phyloP scores from a whole-genome alignment of 495 filamentous ascomycete genomes.

The Trichocladium uniseriatum region DNA sequence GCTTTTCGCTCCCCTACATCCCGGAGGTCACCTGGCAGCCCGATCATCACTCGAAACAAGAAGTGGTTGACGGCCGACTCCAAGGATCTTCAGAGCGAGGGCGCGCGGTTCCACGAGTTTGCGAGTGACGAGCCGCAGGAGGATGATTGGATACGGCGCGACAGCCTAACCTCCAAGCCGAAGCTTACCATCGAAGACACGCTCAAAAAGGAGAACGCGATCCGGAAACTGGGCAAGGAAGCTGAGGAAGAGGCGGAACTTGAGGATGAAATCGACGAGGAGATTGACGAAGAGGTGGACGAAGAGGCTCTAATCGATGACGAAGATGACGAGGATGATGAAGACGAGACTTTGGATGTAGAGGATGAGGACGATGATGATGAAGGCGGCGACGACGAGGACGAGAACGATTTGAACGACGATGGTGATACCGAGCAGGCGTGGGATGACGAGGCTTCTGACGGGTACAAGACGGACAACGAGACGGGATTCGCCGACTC shows the following conservation, averaged over 20 bases:
- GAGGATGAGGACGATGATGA: conserved; percentile 39
- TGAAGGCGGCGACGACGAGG: conserved; percentile 34
- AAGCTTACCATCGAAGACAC: conserved; percentile 85
- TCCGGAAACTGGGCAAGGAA: conserved; percentile 80
- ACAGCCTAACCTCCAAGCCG: conserved; percentile 45
- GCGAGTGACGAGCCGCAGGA: conserved; percentile 70
- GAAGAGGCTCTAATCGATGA: conserved; percentile 40
- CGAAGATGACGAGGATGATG: conserved; percentile 30
- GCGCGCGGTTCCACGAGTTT: conserved; percentile 84
- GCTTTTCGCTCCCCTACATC: conserved; percentile 40
- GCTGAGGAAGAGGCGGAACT: conserved; percentile 77
- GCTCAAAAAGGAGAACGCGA: conserved; percentile 78
- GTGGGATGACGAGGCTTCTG: conserved; percentile 58
- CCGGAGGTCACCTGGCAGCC: conserved; percentile 27
- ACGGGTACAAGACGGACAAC: conserved; percentile 90
- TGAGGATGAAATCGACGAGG: conserved; percentile 55
- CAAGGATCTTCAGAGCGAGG: conserved; percentile 53
- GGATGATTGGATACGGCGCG: conserved; percentile 76
- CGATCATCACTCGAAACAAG: conserved; percentile 24
- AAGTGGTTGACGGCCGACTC: conserved; percentile 42
- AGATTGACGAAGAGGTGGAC: conserved; percentile 43
- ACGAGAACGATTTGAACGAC: conserved; percentile 28
- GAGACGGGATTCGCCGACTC: conserved; percentile 89
- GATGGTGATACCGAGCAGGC: conserved; percentile 46
- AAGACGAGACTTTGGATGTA: conserved; percentile 14